phyloP scores from a whole-genome alignment of 306 rosid genomes.

The Gastrolobium villosum region DNA sequence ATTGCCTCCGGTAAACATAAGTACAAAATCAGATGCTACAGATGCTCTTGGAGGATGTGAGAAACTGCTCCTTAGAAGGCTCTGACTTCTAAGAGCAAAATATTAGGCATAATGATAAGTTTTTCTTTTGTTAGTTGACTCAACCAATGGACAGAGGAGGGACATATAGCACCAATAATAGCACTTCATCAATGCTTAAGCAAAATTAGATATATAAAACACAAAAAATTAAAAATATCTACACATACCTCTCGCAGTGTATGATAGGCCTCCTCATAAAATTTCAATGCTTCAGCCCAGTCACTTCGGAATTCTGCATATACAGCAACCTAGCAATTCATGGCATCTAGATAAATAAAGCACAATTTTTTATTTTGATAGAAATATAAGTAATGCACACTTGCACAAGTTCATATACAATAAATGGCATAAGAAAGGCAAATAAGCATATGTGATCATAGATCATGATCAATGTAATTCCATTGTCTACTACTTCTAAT shows the following conservation, averaged over 20 bases:
- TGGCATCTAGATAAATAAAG: slow-evolving; percentile 57
- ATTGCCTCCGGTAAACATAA: not conserved
- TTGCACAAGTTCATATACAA: slow-evolving; percentile 30
- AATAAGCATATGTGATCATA: slow-evolving; percentile 4
- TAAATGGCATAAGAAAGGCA: slow-evolving; percentile 27
- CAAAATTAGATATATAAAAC: slow-evolving; percentile 25
- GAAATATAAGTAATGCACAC: slow-evolving; percentile 39
- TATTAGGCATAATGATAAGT: not conserved
- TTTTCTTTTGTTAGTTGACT: slow-evolving; percentile 29
- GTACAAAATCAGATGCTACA: not conserved
- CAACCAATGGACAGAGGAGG: not conserved
- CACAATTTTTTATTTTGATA: slow-evolving; percentile 42
- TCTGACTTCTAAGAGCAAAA: slow-evolving; percentile 25
- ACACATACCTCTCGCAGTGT: slow-evolving; percentile 79
- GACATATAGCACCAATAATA: slow-evolving; percentile 23
- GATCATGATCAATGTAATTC: not conserved
- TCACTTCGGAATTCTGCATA: slow-evolving; percentile 95
- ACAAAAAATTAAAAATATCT: slow-evolving; percentile 28
- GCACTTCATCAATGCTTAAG: slow-evolving; percentile 25
- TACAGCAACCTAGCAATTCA: slow-evolving; percentile 86
- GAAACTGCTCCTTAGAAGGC: slow-evolving; percentile 19
- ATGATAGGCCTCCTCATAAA: slow-evolving; percentile 94
- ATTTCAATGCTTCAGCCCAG: slow-evolving; percentile 90
- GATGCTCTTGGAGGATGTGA: slow-evolving; percentile 26
- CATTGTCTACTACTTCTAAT: not conserved